Evolutionary conservation across 306 rosid species (phyloP).

Genomic region (Crotalaria pallida): DNA sequence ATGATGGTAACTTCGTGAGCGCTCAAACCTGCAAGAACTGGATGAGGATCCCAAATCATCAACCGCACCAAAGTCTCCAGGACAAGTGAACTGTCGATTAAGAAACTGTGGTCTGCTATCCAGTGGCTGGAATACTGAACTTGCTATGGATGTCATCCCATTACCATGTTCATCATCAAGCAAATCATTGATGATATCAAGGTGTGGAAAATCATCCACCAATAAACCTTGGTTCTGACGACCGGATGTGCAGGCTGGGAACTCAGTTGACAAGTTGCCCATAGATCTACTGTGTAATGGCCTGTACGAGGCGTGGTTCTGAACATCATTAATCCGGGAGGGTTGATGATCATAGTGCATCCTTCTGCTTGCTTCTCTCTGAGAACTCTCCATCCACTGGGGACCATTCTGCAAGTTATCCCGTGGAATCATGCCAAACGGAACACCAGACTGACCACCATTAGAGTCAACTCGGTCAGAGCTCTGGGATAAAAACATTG

Average conservation of each 20-base stretch:
- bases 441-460: conserved; percentile 41
- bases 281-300: conserved; percentile 43
- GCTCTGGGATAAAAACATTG: conserved; percentile 51
- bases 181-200: conserved; percentile 92
- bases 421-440: conserved; percentile 43
- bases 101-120: conserved; percentile 48
- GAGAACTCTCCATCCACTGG: conserved; percentile 66
- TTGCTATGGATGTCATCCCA: conserved; percentile 32
- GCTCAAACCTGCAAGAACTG: conserved; percentile 79
- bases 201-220: conserved; percentile 91
- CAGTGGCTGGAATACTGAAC: conserved; percentile 36
- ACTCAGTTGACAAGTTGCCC: conserved; percentile 42
- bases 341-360: conserved; percentile 46
- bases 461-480: conserved; percentile 60
- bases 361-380: conserved; percentile 49
- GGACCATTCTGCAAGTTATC: conserved; percentile 60
- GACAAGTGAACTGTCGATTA: conserved; percentile 69
- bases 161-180: conserved; percentile 73
- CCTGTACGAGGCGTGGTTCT: conserved; percentile 54
- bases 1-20: conserved; percentile 69
- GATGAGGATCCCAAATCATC: conserved; percentile 60
- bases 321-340: conserved; percentile 44
- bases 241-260: conserved; percentile 59
- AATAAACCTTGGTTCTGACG: conserved; percentile 63
- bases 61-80: conserved; percentile 54